Conservation (phyloP, 208 protist genomes). For the Trypanosoma scelopori region DNA sequence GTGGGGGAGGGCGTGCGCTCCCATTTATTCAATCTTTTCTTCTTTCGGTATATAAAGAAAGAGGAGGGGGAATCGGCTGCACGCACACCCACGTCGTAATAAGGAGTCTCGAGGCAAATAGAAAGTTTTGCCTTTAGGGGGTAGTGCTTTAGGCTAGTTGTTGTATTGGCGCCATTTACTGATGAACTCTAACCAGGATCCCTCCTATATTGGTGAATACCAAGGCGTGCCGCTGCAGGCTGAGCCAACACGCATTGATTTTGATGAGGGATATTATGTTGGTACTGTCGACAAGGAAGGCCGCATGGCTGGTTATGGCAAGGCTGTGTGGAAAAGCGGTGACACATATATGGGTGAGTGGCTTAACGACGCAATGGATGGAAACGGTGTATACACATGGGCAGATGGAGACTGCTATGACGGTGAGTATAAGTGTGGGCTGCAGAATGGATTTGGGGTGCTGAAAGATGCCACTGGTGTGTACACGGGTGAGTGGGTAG, state of each 20-base stretch:
- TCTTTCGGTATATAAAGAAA: too few relatives aligned
- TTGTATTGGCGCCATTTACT: not conserved
- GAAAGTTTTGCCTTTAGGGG: not conserved
- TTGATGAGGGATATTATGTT: slow-evolving; percentile 78
- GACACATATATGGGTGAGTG: slow-evolving; percentile 85
- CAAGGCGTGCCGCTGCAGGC: slow-evolving; percentile 25
- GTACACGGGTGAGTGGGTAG: slow-evolving; percentile 84
- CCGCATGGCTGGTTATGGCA: slow-evolving; percentile 72
- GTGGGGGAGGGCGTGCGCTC: too few relatives aligned
- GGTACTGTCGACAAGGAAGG: slow-evolving; percentile 73
- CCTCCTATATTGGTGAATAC: slow-evolving; percentile 4
- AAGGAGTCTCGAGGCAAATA: not conserved
- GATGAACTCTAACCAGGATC: slow-evolving; percentile 1
- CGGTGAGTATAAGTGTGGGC: slow-evolving; percentile 59
- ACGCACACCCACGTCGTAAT: too few relatives aligned
- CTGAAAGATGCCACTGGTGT: slow-evolving; percentile 76
- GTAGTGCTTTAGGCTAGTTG: not conserved
- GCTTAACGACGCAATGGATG: slow-evolving; percentile 70
- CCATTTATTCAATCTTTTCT: too few relatives aligned
- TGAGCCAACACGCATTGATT: slow-evolving; percentile 55
- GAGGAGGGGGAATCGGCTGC: too few relatives aligned
- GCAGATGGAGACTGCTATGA: slow-evolving; percentile 76
- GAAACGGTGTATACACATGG: slow-evolving; percentile 76
- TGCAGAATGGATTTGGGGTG: slow-evolving; percentile 72
- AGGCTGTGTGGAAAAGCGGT: slow-evolving; percentile 72